Base-by-base conservation (phyloP, 192 early-diverging fungal species). In the Spizellomyces punctatus region DNA sequence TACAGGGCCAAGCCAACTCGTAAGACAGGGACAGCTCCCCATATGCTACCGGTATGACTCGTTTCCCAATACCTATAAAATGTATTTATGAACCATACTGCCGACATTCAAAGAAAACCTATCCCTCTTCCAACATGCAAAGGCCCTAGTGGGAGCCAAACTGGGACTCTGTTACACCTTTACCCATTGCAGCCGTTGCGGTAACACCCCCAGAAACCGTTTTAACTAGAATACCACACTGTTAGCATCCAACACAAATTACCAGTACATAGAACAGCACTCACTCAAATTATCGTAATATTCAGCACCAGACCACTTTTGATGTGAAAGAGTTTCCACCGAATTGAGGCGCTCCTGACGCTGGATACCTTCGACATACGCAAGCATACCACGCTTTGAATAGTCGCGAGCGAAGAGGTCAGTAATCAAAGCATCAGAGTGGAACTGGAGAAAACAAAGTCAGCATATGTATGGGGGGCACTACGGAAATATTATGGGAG, bases 131-230 rank as follows among this genome's bases (percentile, higher is more conserved):
- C 27, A 36, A 36, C 27, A 36, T 36, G 27, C 27, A 36, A 36
- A 36, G 0, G 27, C 0, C 52, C 3, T 54, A 54, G 52, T 54
- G 52, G 52, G 16, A n/a, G 14, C 66, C 66, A 47, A 85, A 85
- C 70, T 85, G 83, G 9, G 58, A 66, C 66, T 85, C 83, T 12
- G 83, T 85, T 17, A 85, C 83, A 56, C 80, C 96, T 66, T 89
- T 85, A 67, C 96, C 96, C 94, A 98, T 94, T 65, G 96, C 96
- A 43, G 96, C 90, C 10, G 95, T 96, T 22, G 94, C 89, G 4
- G 93, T 89, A 17, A 98, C 93, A 76, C 96, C 96, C 64, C 95
- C 95, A 10, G 89, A 87, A 69, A 95, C 95, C 58, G 92, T 93
- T 79, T 93, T 93, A 84, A 98, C 81, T 82, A 70, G 21, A 69